phyloP scores from a whole-genome alignment of 2,329 filamentous ascomycete genomes.

The Cordyceps javanica region DNA sequence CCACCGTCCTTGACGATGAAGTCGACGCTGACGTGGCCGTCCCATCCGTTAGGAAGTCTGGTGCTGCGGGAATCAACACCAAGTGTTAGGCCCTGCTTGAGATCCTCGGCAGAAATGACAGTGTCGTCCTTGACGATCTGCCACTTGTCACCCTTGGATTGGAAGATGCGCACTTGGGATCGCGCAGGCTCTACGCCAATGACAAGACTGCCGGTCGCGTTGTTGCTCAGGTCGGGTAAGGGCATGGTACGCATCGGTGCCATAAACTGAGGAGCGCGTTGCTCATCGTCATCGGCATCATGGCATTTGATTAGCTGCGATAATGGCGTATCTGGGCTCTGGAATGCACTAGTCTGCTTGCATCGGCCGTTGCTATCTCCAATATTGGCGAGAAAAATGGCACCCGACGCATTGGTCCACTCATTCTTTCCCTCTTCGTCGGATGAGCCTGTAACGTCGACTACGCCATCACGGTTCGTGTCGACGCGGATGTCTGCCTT shows the following conservation, averaged over 20 bases:
- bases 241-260: background rate
- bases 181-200: background rate
- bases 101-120: background rate
- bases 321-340: background rate
- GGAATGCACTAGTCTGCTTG: background rate
- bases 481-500: background rate
- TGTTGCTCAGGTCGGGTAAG: background rate
- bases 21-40: background rate
- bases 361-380: background rate
- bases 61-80: background rate
- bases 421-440: background rate
- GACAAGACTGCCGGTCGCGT: background rate
- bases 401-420: background rate
- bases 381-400: background rate
- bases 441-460: background rate
- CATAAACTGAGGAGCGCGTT: background rate
- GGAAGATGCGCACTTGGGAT: background rate
- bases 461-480: background rate
- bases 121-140: background rate
- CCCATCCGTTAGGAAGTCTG: background rate
- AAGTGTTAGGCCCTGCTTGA: background rate
- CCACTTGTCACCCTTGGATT: background rate
- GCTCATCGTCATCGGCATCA: background rate
- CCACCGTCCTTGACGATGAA: background rate
- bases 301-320: background rate